Evolutionary conservation across 2,329 filamentous ascomycete species (phyloP), one percentile per base, ranked within the genome.

Genomic region (Fusarium pininemorale): DNA sequence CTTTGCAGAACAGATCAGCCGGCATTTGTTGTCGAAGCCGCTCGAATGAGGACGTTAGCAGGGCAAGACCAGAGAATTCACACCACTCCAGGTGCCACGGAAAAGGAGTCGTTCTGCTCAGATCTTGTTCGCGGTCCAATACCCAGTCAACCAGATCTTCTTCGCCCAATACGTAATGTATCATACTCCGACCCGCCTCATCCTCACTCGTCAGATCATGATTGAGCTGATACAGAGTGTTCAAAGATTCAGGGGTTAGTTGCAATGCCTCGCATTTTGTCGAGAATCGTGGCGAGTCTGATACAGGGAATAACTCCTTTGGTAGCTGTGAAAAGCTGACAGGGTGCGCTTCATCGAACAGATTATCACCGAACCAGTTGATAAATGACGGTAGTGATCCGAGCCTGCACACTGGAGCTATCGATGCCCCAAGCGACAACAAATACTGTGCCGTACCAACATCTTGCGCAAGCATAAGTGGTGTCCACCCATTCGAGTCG

Each of bases 41-140:
- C 1, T n/a, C 6, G 11, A 74, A 73, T 4, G 10, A 54, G 0
- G 50, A 60, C 0, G 30, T 28, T 0, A 74, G 13, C 1, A 73
- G 59, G 3, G 59, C 39, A 2, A 68, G 35, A 14, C 6, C 18
- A 3, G 5, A 14, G 11, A 61, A 15, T 1, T 7, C 6, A 11
- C 8, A 15, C 64, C 64, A 69, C 7, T 58, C 42, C 3, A 58
- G 3, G 13, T 70, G 66, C 70, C 70, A 74, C 2, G 59, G 72
- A 28, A 72, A 63, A 10, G 66, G 38, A 1, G n/a, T 51, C 11
- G 28, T 57, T 11, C 7, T 7, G 2, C 16, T 22, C 0, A 45
- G 35, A 9, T 45, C 57, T 24, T 39, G 13, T 1, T 11, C 12
- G 4, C 1, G 14, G 5, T 15, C 4, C 7, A 62, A 6, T 2